These are phyloP conservation scores for Danielia oregonensis DNA, from an alignment of 805 yeast species.

Conservation along the genomic window DNA sequence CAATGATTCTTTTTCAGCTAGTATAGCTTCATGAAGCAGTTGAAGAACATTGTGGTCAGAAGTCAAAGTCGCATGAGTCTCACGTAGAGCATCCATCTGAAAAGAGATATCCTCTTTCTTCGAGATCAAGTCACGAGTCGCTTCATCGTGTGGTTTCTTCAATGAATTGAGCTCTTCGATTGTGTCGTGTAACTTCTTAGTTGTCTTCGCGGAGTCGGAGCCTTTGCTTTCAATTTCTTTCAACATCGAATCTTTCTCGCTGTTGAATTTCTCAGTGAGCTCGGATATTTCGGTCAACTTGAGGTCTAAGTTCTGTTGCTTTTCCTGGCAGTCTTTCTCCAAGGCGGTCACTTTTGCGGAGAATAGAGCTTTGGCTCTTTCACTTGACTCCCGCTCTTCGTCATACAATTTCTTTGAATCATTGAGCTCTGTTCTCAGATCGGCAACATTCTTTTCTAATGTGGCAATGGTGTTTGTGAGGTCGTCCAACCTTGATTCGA, in stretches of 20 bases:
- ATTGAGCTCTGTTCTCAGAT: neutral
- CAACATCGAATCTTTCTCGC: constrained; percentile 11
- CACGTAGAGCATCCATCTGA: too few species aligned
- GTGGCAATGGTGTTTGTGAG: neutral
- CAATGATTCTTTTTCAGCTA: too few species aligned
- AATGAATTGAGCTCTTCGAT: constrained; percentile 2
- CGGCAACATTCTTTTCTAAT: neutral
- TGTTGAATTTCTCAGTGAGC: constrained; percentile 3
- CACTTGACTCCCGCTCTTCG: too few species aligned
- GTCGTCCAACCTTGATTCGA: neutral
- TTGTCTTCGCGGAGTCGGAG: too few species aligned
- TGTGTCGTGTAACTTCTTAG: constrained; percentile 1
- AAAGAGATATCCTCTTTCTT: too few species aligned
- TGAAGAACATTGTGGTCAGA: too few species aligned
- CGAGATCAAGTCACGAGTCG: too few species aligned
- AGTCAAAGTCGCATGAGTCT: too few species aligned
- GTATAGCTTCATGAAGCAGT: too few species aligned
- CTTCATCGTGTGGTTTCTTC: neutral
- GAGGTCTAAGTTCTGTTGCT: neutral
- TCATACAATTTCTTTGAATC: neutral
- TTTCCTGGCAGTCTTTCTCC: neutral
- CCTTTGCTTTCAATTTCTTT: too few species aligned
- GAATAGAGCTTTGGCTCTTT: too few species aligned
- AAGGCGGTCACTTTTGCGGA: neutral
- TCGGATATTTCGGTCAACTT: constrained; percentile 5